These are phyloP conservation scores for Talaromyces verruculosus DNA, from an alignment of 2,329 filamentous ascomycete genomes.

Conservation along the genomic window DNA sequence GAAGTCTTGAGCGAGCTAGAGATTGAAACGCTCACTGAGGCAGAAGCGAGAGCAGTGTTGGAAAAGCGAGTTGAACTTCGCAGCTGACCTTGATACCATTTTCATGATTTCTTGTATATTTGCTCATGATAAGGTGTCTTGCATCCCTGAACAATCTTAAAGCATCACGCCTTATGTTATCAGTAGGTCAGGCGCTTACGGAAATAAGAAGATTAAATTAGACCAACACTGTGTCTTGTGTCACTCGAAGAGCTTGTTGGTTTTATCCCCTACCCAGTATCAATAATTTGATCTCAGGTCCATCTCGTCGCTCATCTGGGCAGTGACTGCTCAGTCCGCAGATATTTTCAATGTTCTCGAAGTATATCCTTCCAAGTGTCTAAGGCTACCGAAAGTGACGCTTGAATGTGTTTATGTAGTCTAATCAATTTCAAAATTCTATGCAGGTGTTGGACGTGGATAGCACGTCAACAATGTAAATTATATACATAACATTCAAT, in stretches of 20 bases:
- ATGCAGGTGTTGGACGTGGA: not conserved
- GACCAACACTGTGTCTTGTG: too few relatives aligned
- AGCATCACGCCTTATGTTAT: not conserved
- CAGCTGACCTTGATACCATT: slow-evolving; percentile 27
- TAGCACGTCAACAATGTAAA: not conserved
- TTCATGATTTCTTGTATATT: not conserved
- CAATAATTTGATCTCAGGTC: too few relatives aligned
- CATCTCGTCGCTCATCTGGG: not conserved
- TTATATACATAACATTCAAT: not conserved
- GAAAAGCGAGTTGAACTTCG: slow-evolving; percentile 48
- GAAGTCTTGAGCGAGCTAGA: slow-evolving; percentile 46
- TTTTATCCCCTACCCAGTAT: too few relatives aligned
- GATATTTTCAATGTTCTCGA: too few relatives aligned
- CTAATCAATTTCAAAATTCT: not conserved
- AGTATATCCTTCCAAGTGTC: too few relatives aligned
- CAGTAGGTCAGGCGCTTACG: too few relatives aligned
- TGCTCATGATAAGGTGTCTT: not conserved
- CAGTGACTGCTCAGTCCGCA: not conserved
- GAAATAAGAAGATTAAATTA: too few relatives aligned
- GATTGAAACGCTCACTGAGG: slow-evolving; percentile 45
- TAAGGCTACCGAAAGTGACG: too few relatives aligned
- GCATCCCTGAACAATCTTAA: not conserved
- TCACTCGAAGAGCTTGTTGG: too few relatives aligned
- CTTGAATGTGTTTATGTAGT: not conserved
- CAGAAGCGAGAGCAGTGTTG: slow-evolving; percentile 48